Evolutionary conservation across 1,139 yeast genomes (phyloP).

Genomic region (Candida sp.): DNA sequence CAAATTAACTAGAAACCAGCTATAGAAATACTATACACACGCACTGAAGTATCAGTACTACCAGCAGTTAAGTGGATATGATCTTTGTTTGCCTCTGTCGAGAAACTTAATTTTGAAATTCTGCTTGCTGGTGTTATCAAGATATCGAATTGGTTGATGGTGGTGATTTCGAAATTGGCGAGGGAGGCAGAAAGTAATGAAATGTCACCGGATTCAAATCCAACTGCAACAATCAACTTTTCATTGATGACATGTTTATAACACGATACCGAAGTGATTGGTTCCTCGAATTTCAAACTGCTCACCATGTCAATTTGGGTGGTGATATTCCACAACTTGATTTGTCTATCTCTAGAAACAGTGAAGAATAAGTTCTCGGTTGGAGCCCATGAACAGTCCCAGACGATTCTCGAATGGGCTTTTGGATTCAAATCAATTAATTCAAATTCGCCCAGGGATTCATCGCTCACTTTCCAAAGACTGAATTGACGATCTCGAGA

Average conservation of each 20-base stretch:
- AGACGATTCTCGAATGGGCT: constrained; percentile 88
- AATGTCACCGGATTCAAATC: constrained; percentile 62
- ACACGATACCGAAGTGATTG: constrained; percentile 75
- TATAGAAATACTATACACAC: constrained; percentile 41
- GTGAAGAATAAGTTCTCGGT: constrained; percentile 56
- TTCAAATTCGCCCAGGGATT: constrained; percentile 36
- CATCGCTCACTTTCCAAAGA: constrained; percentile 63
- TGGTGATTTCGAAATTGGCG: constrained; percentile 20
- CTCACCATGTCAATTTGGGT: constrained; percentile 22
- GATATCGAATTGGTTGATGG: constrained; percentile 27
- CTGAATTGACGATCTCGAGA: constrained; percentile 90
- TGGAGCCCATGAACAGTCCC: constrained; percentile 93
- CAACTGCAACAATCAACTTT: constrained; percentile 49
- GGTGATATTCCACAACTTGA: constrained; percentile 65
- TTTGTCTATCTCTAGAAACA: constrained; percentile 80
- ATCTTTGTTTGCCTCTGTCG: constrained; percentile 17
- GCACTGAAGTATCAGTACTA: constrained; percentile 66
- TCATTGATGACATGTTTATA: constrained; percentile 22
- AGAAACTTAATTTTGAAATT: constrained; percentile 59
- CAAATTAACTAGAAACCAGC: background rate
- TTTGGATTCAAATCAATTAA: constrained; percentile 50
- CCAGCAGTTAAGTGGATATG: constrained; percentile 54
- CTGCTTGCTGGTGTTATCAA: constrained; percentile 56
- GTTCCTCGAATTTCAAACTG: constrained; percentile 39
- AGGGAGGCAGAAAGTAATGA: constrained; percentile 22